These are phyloP conservation scores for Polyporus tsugae DNA, from an alignment of 1,284 basidiomycete species.

Conservation along the genomic window DNA sequence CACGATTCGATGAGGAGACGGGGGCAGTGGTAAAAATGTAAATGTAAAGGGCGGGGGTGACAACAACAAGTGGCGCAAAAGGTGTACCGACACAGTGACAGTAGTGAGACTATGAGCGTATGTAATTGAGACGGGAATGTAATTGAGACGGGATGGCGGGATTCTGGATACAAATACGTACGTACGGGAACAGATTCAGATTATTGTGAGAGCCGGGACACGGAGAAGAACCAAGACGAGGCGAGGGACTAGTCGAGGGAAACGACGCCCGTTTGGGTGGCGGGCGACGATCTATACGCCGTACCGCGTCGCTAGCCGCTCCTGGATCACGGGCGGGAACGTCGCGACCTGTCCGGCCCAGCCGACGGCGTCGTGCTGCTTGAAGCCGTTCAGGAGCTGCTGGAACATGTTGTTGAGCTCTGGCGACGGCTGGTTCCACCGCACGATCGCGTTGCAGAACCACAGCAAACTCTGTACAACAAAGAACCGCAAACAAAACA, in stretches of 20 bases:
- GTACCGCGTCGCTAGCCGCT: constrained; percentile 79
- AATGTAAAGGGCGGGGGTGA: constrained; percentile 21
- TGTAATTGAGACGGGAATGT: constrained; percentile 9
- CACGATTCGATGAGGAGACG: constrained; percentile 4
- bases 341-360: constrained; percentile 81
- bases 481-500: constrained; percentile 10
- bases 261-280: background rate
- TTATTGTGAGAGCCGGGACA: constrained; percentile 16
- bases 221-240: constrained; percentile 29
- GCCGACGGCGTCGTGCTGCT: constrained; percentile 80
- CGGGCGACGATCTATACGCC: constrained; percentile 58
- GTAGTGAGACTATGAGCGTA: constrained; percentile 15
- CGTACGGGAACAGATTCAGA: constrained; percentile 8
- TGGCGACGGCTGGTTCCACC: constrained; percentile 90
- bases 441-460: constrained; percentile 97
- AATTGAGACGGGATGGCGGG: constrained; percentile 1
- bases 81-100: constrained; percentile 20
- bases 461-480: constrained; percentile 80
- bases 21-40: constrained; percentile 24
- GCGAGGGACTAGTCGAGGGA: constrained; percentile 6
- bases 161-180: constrained; percentile 26
- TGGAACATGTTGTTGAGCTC: constrained; percentile 94
- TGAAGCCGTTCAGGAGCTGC: constrained; percentile 84
- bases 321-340: constrained; percentile 83
- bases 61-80: constrained; percentile 18